A percentile compares a stretch with the other conserved stretches of the same genome.
These are phyloP conservation scores for Ustanciosporium gigantosporum DNA, from an alignment of 1,284 basidiomycete species.

Conservation along the genomic window DNA sequence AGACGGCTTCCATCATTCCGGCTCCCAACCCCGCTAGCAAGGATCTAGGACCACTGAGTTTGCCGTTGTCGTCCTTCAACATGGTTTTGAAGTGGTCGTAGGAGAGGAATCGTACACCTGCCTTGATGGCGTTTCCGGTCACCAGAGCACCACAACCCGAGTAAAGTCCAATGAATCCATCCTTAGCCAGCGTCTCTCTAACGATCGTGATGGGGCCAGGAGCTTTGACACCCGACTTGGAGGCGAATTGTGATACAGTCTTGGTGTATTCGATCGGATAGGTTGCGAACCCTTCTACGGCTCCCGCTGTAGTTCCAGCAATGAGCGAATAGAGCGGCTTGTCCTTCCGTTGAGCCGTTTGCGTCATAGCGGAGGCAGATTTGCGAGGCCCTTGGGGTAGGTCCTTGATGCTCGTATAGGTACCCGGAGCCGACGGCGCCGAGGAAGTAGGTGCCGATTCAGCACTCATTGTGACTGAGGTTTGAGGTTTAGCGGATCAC, in stretches of 20 bases:
- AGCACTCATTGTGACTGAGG: no score
- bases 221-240: slow-evolving; percentile 53
- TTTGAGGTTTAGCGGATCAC: no score
- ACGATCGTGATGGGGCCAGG: slow-evolving; percentile 60
- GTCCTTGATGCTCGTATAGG: slow-evolving; percentile 26
- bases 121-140: slow-evolving; percentile 57
- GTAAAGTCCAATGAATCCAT: slow-evolving; percentile 61
- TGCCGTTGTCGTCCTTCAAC: slow-evolving; percentile 69
- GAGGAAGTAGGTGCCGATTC: slow-evolving; percentile 9
- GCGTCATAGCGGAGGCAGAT: slow-evolving; percentile 18
- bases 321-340: slow-evolving; percentile 53
- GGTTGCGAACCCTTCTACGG: slow-evolving; percentile 76
- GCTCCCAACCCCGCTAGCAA: slow-evolving; percentile 83
- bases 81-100: slow-evolving; percentile 90
- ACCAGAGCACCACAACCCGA: slow-evolving; percentile 55
- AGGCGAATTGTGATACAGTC: slow-evolving; percentile 65
- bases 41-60: slow-evolving; percentile 28
- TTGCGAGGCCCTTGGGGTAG: slow-evolving; percentile 24
- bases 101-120: slow-evolving; percentile 80
- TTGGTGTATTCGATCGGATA: slow-evolving; percentile 94
- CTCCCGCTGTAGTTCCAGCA: slow-evolving; percentile 91
- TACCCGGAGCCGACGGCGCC: slow-evolving; percentile 14
- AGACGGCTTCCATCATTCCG: slow-evolving; percentile 88
- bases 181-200: slow-evolving; percentile 55
- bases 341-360: slow-evolving; percentile 40